Evolutionary conservation across 2,329 filamentous ascomycete genomes (phyloP), one percentile per base, ranked within the genome.

Genomic region (Diaporthe sp.): DNA sequence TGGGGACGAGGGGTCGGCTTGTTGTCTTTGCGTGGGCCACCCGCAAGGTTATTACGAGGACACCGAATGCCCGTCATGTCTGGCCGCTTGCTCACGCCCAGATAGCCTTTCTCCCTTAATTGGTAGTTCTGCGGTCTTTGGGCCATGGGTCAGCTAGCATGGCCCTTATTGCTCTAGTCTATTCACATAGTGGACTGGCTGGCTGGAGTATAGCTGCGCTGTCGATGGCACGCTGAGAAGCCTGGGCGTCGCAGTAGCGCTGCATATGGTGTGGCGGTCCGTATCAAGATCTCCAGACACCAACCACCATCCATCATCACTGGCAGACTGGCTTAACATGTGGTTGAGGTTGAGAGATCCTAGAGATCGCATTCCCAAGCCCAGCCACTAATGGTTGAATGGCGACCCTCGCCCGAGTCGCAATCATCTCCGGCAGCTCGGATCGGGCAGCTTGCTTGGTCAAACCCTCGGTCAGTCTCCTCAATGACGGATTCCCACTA

Each of bases 221-320:
- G 64, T 67, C 57, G 52, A 58, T 71, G 55, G 64, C 64, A 71
- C 35, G 50, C 57, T 71, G 50, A 42, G 58, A 30, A 35, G 64
- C 64, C 47, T 28, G 64, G 45, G 30, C 55, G 45, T 52, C 72
- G 72, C 54, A 72, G 74, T 74, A 70, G 75, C 72, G 61, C 61
- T 74, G 72, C 72, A 76, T 73, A 19, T 35, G 47, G 72, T 58
- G 75, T 69, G 45, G 55, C 58, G 38, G 57, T 19, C 52, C 58
- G 30, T 71, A 61, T 68, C 74, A 76, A 72, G 67, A 75, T 71
- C 54, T 35, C 52, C 52, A 33, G 52, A 42, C 71, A 52, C 40
- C 52, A 68, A 19, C 69, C 33, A 71, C 66, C 25, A 28, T 19
- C 25, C n/a, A n/a, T 33, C 28, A 50, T 30, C 55, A 60, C 45